A percentile compares a stretch with the other conserved stretches of the same genome.
phyloP scores from a whole-genome alignment of 257 asterid genomes.

The Euphrasia confusa region DNA sequence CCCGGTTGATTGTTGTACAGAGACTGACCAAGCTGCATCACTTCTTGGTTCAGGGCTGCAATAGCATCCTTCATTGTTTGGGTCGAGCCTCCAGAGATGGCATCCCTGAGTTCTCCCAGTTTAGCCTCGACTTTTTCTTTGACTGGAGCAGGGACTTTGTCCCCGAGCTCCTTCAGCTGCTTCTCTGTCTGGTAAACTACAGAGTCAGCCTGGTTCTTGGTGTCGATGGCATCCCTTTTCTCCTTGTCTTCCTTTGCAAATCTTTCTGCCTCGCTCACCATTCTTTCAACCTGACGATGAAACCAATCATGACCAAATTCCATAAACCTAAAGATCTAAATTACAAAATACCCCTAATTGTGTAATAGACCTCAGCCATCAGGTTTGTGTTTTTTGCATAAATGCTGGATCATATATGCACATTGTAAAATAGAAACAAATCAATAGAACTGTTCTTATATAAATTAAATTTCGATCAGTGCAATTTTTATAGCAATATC shows the following conservation, averaged over 20 bases:
- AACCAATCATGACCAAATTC: neutral
- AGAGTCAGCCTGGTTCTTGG: constrained; percentile 84
- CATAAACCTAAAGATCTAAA: neutral
- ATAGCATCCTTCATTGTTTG: constrained; percentile 77
- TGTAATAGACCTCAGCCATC: neutral
- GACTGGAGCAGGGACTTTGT: constrained; percentile 73
- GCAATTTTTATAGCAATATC: too few species aligned
- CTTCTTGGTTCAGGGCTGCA: constrained; percentile 86
- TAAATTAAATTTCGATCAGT: too few species aligned
- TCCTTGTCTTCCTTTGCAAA: constrained; percentile 86
- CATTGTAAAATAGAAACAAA: too few species aligned
- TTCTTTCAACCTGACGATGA: constrained; percentile 70
- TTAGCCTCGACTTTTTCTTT: constrained; percentile 80
- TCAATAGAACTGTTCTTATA: too few species aligned
- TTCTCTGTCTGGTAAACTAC: constrained; percentile 84
- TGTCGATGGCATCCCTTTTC: constrained; percentile 83
- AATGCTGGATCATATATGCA: neutral
- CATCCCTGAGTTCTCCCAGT: constrained; percentile 73
- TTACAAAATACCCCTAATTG: neutral
- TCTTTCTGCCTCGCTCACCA: constrained; percentile 82
- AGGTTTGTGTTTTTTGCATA: neutral
- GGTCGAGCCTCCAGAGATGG: constrained; percentile 64
- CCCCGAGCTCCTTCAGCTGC: constrained; percentile 83
- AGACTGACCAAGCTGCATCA: constrained; percentile 84
- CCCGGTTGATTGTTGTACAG: constrained; percentile 77